These are phyloP conservation scores for Paecilomyces sp. DNA, from an alignment of 2,329 filamentous ascomycete genomes.

Conservation along the genomic window DNA sequence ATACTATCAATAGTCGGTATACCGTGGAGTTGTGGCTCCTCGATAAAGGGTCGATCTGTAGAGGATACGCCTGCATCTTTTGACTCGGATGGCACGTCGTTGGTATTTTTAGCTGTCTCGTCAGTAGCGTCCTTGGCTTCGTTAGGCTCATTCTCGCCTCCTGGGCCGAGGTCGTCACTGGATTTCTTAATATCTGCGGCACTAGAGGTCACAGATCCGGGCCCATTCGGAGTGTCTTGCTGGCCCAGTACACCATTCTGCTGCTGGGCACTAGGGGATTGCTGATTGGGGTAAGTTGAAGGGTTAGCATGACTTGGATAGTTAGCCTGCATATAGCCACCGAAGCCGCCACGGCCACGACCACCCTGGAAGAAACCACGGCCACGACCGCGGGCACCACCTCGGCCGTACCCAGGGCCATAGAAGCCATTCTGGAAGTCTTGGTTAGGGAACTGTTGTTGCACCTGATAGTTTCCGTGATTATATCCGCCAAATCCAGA, in stretches of 20 bases:
- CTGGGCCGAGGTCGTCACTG: constrained; percentile 26
- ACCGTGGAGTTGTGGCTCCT: constrained; percentile 18
- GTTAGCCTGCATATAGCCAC: constrained; percentile 31
- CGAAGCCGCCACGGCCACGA: constrained; percentile 28
- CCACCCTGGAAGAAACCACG: constrained; percentile 50
- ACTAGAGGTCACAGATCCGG: constrained; percentile 6
- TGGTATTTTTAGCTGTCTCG: not conserved
- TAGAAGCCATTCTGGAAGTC: constrained; percentile 70
- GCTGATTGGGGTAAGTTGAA: constrained; percentile 23
- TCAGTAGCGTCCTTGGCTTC: constrained; percentile 9
- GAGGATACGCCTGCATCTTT: constrained; percentile 6
- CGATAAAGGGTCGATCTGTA: constrained; percentile 9
- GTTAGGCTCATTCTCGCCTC: constrained; percentile 25
- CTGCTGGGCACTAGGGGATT: constrained; percentile 20
- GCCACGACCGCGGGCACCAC: constrained; percentile 53
- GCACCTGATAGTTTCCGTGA: constrained; percentile 67
- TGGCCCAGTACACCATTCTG: constrained; percentile 9
- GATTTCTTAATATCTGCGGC: constrained; percentile 17
- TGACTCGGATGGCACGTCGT: constrained; percentile 8
- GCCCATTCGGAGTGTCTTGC: constrained; percentile 10
- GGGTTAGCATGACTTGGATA: constrained; percentile 26
- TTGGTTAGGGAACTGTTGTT: constrained; percentile 52
- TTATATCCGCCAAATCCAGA: constrained; percentile 61
- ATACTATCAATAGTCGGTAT: constrained; percentile 25
- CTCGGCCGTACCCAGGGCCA: constrained; percentile 62